phyloP scores from a whole-genome alignment of 108 stramenopile species.

The Conticribra weissflogii region DNA sequence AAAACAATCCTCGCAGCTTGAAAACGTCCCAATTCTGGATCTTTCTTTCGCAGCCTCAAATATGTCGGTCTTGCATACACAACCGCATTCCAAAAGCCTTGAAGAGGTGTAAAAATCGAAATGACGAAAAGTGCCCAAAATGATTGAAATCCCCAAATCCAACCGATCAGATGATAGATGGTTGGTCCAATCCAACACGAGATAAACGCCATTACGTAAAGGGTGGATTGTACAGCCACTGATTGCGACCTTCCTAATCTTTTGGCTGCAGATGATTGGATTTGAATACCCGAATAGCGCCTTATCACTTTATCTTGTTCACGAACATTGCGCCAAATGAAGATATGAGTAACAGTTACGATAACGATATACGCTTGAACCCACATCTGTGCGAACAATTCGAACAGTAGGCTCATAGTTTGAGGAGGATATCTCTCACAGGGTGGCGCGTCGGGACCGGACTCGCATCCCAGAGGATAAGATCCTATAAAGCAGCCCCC shows the following conservation, averaged over 20 bases:
- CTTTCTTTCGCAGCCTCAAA: not conserved
- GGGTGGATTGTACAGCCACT: conserved; percentile 7
- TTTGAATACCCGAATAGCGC: too few species aligned
- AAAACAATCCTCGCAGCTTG: too few species aligned
- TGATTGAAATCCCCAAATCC: conserved; percentile 10
- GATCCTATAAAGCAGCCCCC: conserved; percentile 3
- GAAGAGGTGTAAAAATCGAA: conserved; percentile 10
- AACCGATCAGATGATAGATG: conserved; percentile 3
- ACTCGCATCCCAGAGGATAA: conserved; percentile 10
- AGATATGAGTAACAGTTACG: not conserved
- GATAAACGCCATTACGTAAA: conserved; percentile 11
- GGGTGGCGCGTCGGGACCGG: not conserved
- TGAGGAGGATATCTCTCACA: not conserved
- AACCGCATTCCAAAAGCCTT: conserved; percentile 10
- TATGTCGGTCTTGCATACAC: not conserved
- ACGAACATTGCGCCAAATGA: not conserved
- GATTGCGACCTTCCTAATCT: not conserved
- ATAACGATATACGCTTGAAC: conserved; percentile 8
- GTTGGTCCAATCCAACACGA: conserved; percentile 8
- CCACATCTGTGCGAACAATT: conserved; percentile 12
- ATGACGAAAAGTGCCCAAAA: conserved; percentile 14
- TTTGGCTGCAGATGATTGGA: not conserved
- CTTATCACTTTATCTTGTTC: not conserved
- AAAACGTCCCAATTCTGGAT: too few species aligned
- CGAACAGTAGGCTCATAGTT: not conserved